A percentile compares a stretch with the other conserved stretches of the same genome.
These are phyloP conservation scores for Loxodes magnus DNA, from an alignment of 73 alveolate genomes.

Conservation along the genomic window DNA sequence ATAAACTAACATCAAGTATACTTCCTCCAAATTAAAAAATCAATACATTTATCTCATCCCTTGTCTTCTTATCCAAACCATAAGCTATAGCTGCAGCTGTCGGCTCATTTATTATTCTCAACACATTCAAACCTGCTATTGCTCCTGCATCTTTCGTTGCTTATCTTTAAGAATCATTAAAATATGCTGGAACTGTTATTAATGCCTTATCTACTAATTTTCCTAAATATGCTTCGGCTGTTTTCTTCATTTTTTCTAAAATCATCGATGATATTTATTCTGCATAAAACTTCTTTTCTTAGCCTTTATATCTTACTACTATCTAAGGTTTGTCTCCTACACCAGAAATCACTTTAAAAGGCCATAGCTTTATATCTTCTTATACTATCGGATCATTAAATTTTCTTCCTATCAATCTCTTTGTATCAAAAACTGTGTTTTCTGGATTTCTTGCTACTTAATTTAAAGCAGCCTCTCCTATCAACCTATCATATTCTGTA, in stretches of 20 bases:
- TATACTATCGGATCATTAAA: slow-evolving; percentile 47
- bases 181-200: slow-evolving; percentile 75
- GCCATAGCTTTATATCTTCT: slow-evolving; percentile 61
- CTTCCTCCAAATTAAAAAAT: slow-evolving; percentile 85
- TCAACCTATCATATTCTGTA: slow-evolving; percentile 80
- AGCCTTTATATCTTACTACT: slow-evolving; percentile 33
- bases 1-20: slow-evolving; percentile 81
- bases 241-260: slow-evolving; percentile 65
- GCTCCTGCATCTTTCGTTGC: slow-evolving; percentile 85
- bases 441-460: slow-evolving; percentile 58
- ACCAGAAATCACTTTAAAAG: slow-evolving; percentile 53
- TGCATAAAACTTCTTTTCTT: slow-evolving; percentile 31
- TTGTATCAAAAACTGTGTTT: slow-evolving; percentile 71
- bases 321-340: slow-evolving; percentile 37
- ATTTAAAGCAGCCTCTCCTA: slow-evolving; percentile 87
- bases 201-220: slow-evolving; percentile 68
- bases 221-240: slow-evolving; percentile 64
- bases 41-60: slow-evolving; percentile 53
- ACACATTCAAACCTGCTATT: slow-evolving; percentile 63
- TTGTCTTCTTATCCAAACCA: slow-evolving; percentile 56
- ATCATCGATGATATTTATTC: slow-evolving; percentile 63
- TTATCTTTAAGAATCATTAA: slow-evolving; percentile 62
- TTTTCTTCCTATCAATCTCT: slow-evolving; percentile 80
- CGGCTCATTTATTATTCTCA: slow-evolving; percentile 78
- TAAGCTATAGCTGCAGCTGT: slow-evolving; percentile 92